Base-by-base conservation (phyloP, 345 rosid genomes). In the Camelina sativa region DNA sequence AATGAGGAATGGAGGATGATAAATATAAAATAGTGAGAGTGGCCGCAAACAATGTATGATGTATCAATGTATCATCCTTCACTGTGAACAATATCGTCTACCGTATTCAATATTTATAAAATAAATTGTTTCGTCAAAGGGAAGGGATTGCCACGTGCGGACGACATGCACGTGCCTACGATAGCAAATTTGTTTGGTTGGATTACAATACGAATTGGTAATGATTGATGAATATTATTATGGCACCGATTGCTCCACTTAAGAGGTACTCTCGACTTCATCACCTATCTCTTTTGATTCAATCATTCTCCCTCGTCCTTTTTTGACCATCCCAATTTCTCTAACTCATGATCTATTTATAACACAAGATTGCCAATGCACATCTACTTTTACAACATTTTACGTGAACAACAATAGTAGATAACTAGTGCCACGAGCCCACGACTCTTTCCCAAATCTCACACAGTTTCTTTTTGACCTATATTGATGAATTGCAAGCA, bases 211-310 rank as follows among this genome's bases (percentile, higher is more conserved):
- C 47, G 38, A 48, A 75, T 40, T 20, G 67, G 73, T 67, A 67
- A 67, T 67, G 73, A 75, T 66, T 75, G 62, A 51, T 67, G 10
- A 59, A 75, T 58, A 51, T 50, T 50, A 75, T 75, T 40, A 67
- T 35, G 22, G 55, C 79, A 75, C 79, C 79, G 79, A 75, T 75
- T 67, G 73, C 62, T 75, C 79, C 79, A 75, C 79, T 59, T 67
- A 30, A 30, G 67, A 25, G 43, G 19, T 48, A 48, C 67, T 74
- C 73, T 74, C 61, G 66, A 66, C 65, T 66, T 65, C 72, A 55
- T 74, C 72, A 48, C 35, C 40, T 37, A 65, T 66, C 73, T 50
- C 73, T 56, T 75, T 75, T 75, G 15, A 12, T 59, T 67, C 79
- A 67, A 75, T 75, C 73, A 75, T 71, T 71, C 61, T 73, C 44